Evolutionary conservation across 2,329 filamentous ascomycete genomes (phyloP).

Genomic region (Aspergillus japonicus): DNA sequence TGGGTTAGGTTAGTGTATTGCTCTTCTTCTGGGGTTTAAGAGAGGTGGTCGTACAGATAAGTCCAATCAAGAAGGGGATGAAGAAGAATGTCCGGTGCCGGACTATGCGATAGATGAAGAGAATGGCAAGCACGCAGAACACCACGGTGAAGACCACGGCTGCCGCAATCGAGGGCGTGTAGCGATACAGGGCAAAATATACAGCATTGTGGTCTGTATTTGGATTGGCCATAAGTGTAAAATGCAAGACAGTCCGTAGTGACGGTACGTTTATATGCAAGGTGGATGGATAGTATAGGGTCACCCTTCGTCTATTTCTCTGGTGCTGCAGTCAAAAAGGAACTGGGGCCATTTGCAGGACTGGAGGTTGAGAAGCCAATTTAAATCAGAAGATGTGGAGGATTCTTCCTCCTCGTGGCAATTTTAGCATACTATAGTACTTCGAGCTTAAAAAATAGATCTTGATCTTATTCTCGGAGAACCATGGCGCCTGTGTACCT

Average conservation of each 20-base stretch:
- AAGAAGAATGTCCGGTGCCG: conserved; percentile 31
- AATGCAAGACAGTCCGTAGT: neutral
- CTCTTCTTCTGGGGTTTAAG: neutral
- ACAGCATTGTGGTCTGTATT: neutral
- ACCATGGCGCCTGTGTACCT: neutral
- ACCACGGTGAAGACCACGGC: conserved; percentile 22
- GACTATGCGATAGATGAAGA: conserved; percentile 17
- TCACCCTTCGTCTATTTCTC: too few relatives aligned
- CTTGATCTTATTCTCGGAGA: neutral
- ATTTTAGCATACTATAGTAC: neutral
- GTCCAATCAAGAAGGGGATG: conserved; percentile 30
- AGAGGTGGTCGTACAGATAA: conserved; percentile 28
- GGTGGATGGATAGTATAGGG: neutral
- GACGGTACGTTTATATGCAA: too few relatives aligned
- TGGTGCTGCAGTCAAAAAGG: too few relatives aligned
- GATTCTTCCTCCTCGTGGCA: neutral
- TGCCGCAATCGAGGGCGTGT: conserved; percentile 27
- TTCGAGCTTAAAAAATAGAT: neutral
- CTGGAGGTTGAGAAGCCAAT: neutral
- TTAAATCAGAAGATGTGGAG: neutral
- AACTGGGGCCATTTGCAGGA: neutral
- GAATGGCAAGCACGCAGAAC: conserved; percentile 25
- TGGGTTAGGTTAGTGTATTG: neutral
- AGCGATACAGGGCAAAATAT: conserved; percentile 40
- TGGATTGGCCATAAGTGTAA: neutral